Conservation (phyloP, 805 yeast species). For the Schizosaccharomyces octosporus region DNA sequence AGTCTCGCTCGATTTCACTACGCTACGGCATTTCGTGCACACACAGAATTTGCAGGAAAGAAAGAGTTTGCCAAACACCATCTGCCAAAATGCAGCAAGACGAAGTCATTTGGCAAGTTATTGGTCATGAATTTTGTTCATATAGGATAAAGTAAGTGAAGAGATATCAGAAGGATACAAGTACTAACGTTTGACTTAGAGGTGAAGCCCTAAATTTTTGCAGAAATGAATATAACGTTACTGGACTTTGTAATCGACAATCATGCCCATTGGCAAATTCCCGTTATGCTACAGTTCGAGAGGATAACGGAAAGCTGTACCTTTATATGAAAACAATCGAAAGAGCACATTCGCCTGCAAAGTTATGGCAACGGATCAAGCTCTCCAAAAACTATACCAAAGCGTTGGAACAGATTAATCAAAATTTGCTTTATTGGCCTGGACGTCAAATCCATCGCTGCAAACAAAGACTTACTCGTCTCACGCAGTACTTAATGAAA, state of each 20-base stretch:
- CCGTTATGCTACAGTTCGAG: constrained; percentile 67
- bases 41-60: not conserved
- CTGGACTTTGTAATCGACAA: constrained; percentile 77
- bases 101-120: constrained; percentile 91
- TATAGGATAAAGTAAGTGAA: constrained; percentile 42
- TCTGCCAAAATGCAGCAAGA: constrained; percentile 13
- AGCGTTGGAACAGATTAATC: constrained; percentile 75
- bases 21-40: constrained; percentile 15
- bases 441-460: constrained; percentile 75
- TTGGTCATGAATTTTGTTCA: constrained; percentile 86
- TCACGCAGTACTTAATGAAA: constrained; percentile 85
- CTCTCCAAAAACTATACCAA: constrained; percentile 68
- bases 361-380: constrained; percentile 84
- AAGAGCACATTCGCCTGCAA: constrained; percentile 84
- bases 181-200: constrained; percentile 29
- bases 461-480: constrained; percentile 81
- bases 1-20: not conserved
- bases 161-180: not conserved
- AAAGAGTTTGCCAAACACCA: not conserved
- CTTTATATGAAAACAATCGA: constrained; percentile 93
- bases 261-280: constrained; percentile 94
- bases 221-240: constrained; percentile 77
- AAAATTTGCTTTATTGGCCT: constrained; percentile 77
- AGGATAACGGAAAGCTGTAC: constrained; percentile 53
- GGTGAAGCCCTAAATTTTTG: constrained; percentile 57